Conservation (phyloP, 768 basidiomycete genomes). For the Rhodosporidiobolus odoratus region DNA sequence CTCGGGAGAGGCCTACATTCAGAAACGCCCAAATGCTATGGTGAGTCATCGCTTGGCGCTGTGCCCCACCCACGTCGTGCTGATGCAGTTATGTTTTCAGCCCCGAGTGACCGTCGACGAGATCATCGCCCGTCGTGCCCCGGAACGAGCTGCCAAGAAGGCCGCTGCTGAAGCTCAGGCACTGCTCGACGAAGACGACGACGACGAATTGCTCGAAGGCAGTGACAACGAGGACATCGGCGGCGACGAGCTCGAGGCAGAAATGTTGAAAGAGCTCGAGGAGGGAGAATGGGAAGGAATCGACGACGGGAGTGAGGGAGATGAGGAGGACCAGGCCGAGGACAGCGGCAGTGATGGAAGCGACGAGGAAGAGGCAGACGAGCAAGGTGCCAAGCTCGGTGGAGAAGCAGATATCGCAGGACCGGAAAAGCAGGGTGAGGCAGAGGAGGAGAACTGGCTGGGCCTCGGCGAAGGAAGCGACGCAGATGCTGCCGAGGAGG, state of each 20-base stretch:
- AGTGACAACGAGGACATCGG: neutral
- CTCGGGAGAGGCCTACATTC: constrained; percentile 32
- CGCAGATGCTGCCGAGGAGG: constrained; percentile 27
- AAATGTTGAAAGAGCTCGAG: constrained; percentile 27
- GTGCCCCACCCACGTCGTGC: fast-evolving
- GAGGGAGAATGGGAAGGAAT: constrained; percentile 4
- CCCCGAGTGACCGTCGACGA: constrained; percentile 39
- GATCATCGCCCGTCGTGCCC: constrained; percentile 38
- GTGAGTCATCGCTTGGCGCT: constrained; percentile 4
- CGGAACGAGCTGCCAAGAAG: constrained; percentile 17
- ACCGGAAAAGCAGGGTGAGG: constrained; percentile 34
- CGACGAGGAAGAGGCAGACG: constrained; percentile 44
- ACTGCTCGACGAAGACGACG: constrained; percentile 18
- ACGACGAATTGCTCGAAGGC: constrained; percentile 1
- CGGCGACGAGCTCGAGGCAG: constrained; percentile 23
- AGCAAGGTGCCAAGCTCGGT: constrained; percentile 15
- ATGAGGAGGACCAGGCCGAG: constrained; percentile 39
- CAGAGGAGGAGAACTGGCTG: constrained; percentile 35
- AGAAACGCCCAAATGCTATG: constrained; percentile 33
- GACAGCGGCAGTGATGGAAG: constrained; percentile 25
- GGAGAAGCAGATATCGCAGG: constrained; percentile 38
- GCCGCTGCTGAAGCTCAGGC: constrained; percentile 9
- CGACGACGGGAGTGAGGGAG: constrained; percentile 9
- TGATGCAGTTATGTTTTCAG: neutral
- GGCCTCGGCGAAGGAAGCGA: constrained; percentile 29